These are phyloP conservation scores for Phytophthora colocasiae DNA, from an alignment of 352 stramenopile genomes.

Conservation along the genomic window DNA sequence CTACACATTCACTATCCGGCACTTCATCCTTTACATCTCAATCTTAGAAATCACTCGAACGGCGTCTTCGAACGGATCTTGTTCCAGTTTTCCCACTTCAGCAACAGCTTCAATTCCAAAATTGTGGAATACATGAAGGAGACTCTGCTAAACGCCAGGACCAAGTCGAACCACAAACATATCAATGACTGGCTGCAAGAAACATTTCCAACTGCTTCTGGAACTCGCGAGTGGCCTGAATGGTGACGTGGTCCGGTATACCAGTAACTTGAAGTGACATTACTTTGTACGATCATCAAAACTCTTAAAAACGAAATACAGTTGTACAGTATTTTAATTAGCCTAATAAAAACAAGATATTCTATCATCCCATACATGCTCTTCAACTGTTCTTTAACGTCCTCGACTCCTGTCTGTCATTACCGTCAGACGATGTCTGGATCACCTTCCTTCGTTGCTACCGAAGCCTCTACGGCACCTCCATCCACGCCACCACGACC, in stretches of 20 bases:
- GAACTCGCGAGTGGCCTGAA: background rate
- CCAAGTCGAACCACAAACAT: slow-evolving; percentile 25
- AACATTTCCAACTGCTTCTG: background rate
- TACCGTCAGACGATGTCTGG: slow-evolving; percentile 11
- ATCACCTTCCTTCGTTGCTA: slow-evolving; percentile 2
- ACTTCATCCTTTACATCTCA: background rate
- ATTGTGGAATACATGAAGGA: slow-evolving; percentile 4
- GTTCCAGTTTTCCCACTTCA: slow-evolving; percentile 24
- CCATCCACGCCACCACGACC: slow-evolving; percentile 12
- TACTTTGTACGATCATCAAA: slow-evolving; percentile 11
- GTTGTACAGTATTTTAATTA: background rate
- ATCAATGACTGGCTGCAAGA: slow-evolving; percentile 13
- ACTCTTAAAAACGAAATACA: background rate
- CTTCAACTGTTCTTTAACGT: slow-evolving; percentile 2
- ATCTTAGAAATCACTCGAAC: slow-evolving; percentile 5
- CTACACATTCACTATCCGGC: slow-evolving; percentile 1
- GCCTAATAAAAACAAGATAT: background rate
- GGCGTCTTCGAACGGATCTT: slow-evolving; percentile 18
- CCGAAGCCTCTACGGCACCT: background rate
- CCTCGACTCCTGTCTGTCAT: slow-evolving; percentile 12
- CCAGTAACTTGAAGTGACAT: background rate
- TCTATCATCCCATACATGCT: slow-evolving; percentile 3
- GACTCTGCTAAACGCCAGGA: slow-evolving; percentile 10
- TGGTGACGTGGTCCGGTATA: slow-evolving; percentile 1
- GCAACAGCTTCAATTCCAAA: background rate